Evolutionary conservation across 2,329 filamentous ascomycete genomes (phyloP).

Genomic region (Claviceps paspali): DNA sequence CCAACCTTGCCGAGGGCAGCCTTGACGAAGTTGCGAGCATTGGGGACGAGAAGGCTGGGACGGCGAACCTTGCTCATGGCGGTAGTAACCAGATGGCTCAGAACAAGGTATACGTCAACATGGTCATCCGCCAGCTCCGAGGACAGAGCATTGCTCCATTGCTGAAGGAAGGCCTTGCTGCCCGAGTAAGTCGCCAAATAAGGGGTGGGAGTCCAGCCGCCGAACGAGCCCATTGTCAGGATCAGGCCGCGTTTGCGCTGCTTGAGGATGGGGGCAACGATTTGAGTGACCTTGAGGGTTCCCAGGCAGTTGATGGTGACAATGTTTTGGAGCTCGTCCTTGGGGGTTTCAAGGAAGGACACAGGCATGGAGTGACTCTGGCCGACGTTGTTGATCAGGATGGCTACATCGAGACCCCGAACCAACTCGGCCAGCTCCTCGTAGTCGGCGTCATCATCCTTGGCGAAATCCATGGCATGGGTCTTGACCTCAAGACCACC

Average conservation of each 20-base stretch:
- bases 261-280: constrained; percentile 72
- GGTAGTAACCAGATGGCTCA: constrained; percentile 85
- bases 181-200: constrained; percentile 92
- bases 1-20: constrained; percentile 70
- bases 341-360: constrained; percentile 64
- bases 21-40: constrained; percentile 66
- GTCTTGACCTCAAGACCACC: constrained; percentile 53
- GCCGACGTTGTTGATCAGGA: constrained; percentile 94
- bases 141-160: constrained; percentile 81
- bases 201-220: constrained; percentile 80
- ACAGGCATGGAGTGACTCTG: constrained; percentile 89
- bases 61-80: constrained; percentile 94
- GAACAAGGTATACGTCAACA: constrained; percentile 78
- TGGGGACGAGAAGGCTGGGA: constrained; percentile 63
- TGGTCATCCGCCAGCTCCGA: constrained; percentile 68
- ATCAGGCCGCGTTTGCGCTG: constrained; percentile 76
- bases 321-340: constrained; percentile 73
- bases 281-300: constrained; percentile 75
- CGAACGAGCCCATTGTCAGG: constrained; percentile 94
- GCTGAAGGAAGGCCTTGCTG: constrained; percentile 94
- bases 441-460: constrained; percentile 69
- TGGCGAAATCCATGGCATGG: constrained; percentile 81
- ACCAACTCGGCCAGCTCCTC: constrained; percentile 53
- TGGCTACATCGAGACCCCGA: constrained; percentile 60
- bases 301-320: constrained; percentile 90